Percentiles rank a stretch among this genome's conserved stretches.
Conservation (phyloP, 164 flowering plant genomes). For the Chimonanthus praecox region DNA sequence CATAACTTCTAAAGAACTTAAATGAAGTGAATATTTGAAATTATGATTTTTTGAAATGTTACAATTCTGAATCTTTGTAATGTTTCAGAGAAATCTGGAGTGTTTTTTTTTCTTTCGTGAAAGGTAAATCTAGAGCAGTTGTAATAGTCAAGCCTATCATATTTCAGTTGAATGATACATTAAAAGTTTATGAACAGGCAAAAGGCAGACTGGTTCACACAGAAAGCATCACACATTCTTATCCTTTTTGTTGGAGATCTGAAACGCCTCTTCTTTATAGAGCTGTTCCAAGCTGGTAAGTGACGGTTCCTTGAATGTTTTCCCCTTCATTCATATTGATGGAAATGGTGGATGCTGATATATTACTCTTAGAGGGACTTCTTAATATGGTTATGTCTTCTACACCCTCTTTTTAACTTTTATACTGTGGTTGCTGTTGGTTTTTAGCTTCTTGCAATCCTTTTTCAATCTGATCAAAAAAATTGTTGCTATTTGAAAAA, state of each 20-base stretch:
- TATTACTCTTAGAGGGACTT: too few species aligned
- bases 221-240: conserved; percentile 71
- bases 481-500: too few species aligned
- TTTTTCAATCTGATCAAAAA: too few species aligned
- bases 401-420: too few species aligned
- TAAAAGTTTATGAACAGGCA: conserved; percentile 38
- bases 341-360: too few species aligned
- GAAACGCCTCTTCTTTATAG: conserved; percentile 95
- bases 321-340: background rate
- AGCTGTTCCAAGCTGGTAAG: conserved; percentile 97
- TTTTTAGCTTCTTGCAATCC: too few species aligned
- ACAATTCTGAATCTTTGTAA: too few species aligned
- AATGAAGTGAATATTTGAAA: background rate
- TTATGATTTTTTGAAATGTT: background rate
- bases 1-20: too few species aligned
- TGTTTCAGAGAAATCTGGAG: too few species aligned
- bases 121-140: background rate
- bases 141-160: background rate
- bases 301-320: background rate
- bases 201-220: conserved; percentile 78
- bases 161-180: background rate
- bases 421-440: too few species aligned
- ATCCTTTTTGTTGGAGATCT: conserved; percentile 96
- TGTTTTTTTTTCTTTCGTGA: too few species aligned
- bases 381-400: too few species aligned